Base-by-base conservation (phyloP, 208 protist genomes). In the Leishmania amazonensis region DNA sequence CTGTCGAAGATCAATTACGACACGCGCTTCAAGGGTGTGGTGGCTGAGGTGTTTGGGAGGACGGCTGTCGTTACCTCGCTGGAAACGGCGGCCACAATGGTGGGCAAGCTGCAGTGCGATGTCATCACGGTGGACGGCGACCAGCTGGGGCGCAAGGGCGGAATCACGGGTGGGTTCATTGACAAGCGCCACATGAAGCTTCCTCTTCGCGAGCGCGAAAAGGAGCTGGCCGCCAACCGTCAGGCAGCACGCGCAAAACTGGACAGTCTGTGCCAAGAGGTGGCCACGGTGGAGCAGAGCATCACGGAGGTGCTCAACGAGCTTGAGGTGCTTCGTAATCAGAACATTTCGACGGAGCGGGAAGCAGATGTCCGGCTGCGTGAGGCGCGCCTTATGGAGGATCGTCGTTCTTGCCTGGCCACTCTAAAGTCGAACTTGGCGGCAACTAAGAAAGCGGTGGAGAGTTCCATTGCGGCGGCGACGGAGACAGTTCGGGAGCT, bases 131-230 rank as follows among this genome's bases (percentile, higher is more conserved):
- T 98, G 5, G 96, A 98, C 70, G 97, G 97, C 31, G 95, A 99
- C 79, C 92, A 96, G 84, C 78, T 98, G 24, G 90, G 95, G 31
- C 87, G 89, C 7, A 94, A 86, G 49, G 99, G 99, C 75, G 95
- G 96, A 6, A 94, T 99, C 28, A 99, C 96, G 0, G 99, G 99
- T 75, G 99, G 99, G 17, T 99, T 96, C 83, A 81, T 96, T 70
- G 97, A 99, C 75, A 81, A 85, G 35, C 80, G 87, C 1, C 95
- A 94, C 74, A 95, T 95, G 75, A 95, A 96, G 47, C 74, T 99
- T 0, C 83, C 83, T 15, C 58, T 91, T 47, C 85, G 94, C 35
- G 85, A 81, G 35, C 76, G 90, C 49, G 89, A 96, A 75, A 92
- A 92, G 67, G 76, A 89, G 40, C 31, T 87, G 31, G 71, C 57